These are phyloP conservation scores for Porcisia hertigi DNA, from an alignment of 208 protist species.

Conservation along the genomic window DNA sequence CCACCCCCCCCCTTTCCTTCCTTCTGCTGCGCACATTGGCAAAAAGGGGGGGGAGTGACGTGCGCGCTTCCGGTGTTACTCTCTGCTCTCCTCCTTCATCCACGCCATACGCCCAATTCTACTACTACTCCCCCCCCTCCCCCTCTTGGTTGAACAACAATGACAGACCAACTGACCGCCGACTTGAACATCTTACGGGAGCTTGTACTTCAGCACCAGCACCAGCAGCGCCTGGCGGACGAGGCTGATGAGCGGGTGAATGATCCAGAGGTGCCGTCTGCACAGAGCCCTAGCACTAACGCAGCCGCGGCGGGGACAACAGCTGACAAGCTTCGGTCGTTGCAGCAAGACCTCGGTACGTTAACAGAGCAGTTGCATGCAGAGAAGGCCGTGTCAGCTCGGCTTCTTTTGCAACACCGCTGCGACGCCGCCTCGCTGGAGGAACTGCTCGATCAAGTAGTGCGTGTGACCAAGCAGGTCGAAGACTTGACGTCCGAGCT, in stretches of 20 bases:
- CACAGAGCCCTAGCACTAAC: neutral
- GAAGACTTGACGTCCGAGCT: constrained; percentile 24
- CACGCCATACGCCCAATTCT: neutral
- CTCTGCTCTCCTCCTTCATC: neutral
- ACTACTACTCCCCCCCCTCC: neutral
- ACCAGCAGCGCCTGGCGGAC: neutral
- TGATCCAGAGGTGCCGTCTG: neutral
- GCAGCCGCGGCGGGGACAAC: neutral
- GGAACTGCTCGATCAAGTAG: constrained; percentile 8
- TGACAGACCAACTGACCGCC: neutral
- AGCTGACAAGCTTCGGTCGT: constrained; percentile 3
- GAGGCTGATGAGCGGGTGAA: neutral
- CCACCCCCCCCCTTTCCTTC: neutral
- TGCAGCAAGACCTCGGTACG: constrained; percentile 20
- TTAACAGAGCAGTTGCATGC: constrained; percentile 31
- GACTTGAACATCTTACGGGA: constrained; percentile 7
- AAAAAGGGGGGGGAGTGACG: neutral
- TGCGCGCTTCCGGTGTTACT: neutral
- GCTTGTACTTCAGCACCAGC: constrained; percentile 13
- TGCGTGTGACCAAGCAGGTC: constrained; percentile 14
- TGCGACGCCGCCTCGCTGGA: constrained; percentile 20
- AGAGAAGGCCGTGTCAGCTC: constrained; percentile 17
- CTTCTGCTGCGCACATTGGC: neutral
- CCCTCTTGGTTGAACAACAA: neutral
- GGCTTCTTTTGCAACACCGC: constrained; percentile 36